These are phyloP conservation scores for Knufia petricola DNA, from an alignment of 2,329 filamentous ascomycete species.

Conservation along the genomic window DNA sequence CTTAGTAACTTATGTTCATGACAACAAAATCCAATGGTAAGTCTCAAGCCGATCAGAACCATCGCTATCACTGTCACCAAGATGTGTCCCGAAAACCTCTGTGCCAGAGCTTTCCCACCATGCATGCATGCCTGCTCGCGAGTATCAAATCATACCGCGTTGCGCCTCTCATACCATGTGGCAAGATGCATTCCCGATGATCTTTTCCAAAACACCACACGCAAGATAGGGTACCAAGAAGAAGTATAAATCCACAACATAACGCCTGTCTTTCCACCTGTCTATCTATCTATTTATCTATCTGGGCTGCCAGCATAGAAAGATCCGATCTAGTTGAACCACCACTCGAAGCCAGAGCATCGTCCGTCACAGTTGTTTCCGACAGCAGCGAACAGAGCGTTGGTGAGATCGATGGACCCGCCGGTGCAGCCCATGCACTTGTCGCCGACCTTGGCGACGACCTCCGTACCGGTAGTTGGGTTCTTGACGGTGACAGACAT, in stretches of 20 bases:
- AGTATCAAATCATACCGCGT: no score
- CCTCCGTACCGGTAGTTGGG: constrained; percentile 41
- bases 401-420: constrained; percentile 24
- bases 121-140: no score
- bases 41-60: no score
- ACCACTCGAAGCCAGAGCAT: constrained; percentile 34
- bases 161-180: no score
- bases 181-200: neutral
- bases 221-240: neutral
- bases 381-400: constrained; percentile 30
- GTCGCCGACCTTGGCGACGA: constrained; percentile 55
- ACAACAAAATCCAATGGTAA: no score
- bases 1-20: no score
- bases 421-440: constrained; percentile 62
- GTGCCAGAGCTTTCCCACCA: no score
- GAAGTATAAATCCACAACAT: neutral
- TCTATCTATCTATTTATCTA: no score
- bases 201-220: neutral
- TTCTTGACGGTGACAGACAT: constrained; percentile 56
- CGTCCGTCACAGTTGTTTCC: constrained; percentile 31
- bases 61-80: no score
- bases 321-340: constrained; percentile 25
- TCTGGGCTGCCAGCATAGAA: neutral
- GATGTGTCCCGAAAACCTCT: no score
- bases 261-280: no score